Evolutionary conservation across 345 rosid species (phyloP).

Genomic region (Populus euphratica): DNA sequence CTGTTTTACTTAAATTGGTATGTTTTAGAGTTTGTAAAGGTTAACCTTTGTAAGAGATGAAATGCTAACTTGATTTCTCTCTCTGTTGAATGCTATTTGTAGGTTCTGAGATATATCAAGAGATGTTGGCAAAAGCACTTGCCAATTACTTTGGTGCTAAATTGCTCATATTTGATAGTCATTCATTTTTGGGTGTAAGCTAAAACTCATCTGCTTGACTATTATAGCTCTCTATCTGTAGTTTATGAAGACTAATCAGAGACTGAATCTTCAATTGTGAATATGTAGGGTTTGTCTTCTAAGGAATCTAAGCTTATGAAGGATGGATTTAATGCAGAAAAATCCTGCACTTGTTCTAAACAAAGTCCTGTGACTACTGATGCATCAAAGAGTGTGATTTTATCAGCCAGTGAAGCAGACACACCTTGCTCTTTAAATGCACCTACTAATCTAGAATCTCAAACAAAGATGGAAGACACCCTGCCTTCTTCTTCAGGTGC

Average conservation of each 20-base stretch:
- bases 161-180: conserved; percentile 79
- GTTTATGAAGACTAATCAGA: conserved; percentile 8
- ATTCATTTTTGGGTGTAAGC: conserved; percentile 78
- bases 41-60: neutral
- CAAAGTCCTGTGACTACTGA: conserved; percentile 44
- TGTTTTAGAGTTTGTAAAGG: neutral
- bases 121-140: conserved; percentile 86
- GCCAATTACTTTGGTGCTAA: conserved; percentile 74
- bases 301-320: conserved; percentile 73
- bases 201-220: conserved; percentile 11
- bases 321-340: conserved; percentile 57
- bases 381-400: conserved; percentile 40
- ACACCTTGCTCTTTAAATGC: conserved; percentile 47
- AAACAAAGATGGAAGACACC: conserved; percentile 52
- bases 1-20: neutral
- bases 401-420: conserved; percentile 50
- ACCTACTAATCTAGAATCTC: conserved; percentile 55
- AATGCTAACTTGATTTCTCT: conserved; percentile 11
- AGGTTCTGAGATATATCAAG: conserved; percentile 95
- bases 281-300: conserved; percentile 64
- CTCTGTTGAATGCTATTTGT: conserved; percentile 18
- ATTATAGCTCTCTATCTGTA: conserved; percentile 1
- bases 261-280: conserved; percentile 21
- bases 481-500: conserved; percentile 47
- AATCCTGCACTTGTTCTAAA: conserved; percentile 46